Percentiles rank a stretch among this genome's conserved stretches.
Conservation (phyloP, 2,329 filamentous ascomycete species). For the Pyrenophora tritici-repentis region DNA sequence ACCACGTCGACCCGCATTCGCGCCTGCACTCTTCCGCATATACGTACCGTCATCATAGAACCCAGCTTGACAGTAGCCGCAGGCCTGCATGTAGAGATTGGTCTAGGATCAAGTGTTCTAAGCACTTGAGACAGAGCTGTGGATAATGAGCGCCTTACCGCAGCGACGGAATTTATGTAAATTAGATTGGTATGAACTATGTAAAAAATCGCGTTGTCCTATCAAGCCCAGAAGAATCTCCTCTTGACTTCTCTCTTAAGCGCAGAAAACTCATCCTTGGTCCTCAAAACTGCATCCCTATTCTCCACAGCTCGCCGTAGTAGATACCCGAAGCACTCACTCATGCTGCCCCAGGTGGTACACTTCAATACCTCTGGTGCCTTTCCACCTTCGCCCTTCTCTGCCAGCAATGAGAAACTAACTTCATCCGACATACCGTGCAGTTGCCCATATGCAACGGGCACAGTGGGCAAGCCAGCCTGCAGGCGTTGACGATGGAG, state of each 20-base stretch:
- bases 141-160: not conserved
- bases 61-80: no score
- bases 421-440: slow-evolving; percentile 97
- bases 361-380: slow-evolving; percentile 60
- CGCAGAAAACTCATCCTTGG: slow-evolving; percentile 37
- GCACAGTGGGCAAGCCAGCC: slow-evolving; percentile 52
- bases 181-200: not conserved
- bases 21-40: no score
- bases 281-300: slow-evolving; percentile 62
- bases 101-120: no score
- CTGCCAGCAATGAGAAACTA: slow-evolving; percentile 56
- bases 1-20: no score
- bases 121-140: no score
- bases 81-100: no score
- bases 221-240: slow-evolving; percentile 22
- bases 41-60: no score
- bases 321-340: slow-evolving; percentile 80
- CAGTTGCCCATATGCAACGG: slow-evolving; percentile 74
- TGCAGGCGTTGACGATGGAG: slow-evolving; percentile 48
- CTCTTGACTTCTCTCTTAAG: slow-evolving; percentile 33
- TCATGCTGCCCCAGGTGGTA: slow-evolving; percentile 61
- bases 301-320: slow-evolving; percentile 63
- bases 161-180: not conserved
- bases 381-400: slow-evolving; percentile 36
- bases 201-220: no score